Evolutionary conservation across 148 eudicot genomes (phyloP), one percentile per base, ranked within the genome.

Genomic region (Fallopia convolvulus): DNA sequence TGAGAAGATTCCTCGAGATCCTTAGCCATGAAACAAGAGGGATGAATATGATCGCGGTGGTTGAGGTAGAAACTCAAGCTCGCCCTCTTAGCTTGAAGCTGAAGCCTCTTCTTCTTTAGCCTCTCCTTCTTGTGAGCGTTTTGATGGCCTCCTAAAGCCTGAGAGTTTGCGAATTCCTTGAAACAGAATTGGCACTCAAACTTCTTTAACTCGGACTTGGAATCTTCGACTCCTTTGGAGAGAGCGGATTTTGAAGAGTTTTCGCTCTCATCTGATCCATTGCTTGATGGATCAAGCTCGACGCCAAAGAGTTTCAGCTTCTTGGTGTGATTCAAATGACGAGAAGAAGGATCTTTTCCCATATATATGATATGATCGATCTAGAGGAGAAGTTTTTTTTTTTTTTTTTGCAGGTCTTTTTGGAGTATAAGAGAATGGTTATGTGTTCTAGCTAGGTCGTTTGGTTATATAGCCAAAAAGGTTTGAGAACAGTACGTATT

Each of bases 91-190:
- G 73, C 73, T 70, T 70, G 46, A 33, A 70, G 73, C 44, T 70
- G 73, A 36, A 70, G 73, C 44, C 73, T 15, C 46, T 70, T 70
- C 46, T 18, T 70, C 46, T 70, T 36, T 40, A 70, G 33, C 42
- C 73, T 32, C 73, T 70, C 73, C 73, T 70, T 70, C 73, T 70
- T 70, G 46, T 70, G 73, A 17, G 73, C 73, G 21, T 70, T 70
- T 70, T 70, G 73, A 40, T 70, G 73, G 44, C 73, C 73, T 70
- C 73, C 73, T 4, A 70, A n/a, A 2, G 73, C 73, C 21, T 70
- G 73, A 33, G 73, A 70, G 46, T 70, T 70, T 8, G 73, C 46
- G 9, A 36, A 70, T 36, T n/a, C 73, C 73, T 70, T 70, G 15
- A 36, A 70, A 3, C 73, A 70, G 73, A 70, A 70, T 9, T 70